A percentile compares a stretch with the other conserved stretches of the same genome.
Evolutionary conservation across 495 filamentous ascomycete species (phyloP).

Genomic region (Opeltia flavorubescens): DNA sequence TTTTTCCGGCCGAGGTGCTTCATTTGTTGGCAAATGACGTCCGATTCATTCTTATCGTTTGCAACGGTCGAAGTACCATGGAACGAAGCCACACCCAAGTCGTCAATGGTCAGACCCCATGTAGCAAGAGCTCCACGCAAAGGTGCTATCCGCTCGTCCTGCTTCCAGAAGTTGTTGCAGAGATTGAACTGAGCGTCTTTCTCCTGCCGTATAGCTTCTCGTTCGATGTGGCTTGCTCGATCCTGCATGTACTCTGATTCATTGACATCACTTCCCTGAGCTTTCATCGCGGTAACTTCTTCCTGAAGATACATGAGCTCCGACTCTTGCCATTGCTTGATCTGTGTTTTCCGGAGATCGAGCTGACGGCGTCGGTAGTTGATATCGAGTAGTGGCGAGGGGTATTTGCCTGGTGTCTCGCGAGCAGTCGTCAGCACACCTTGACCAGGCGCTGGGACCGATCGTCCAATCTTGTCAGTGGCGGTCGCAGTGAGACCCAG

Average conservation of each 20-base stretch:
- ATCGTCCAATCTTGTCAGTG: constrained; percentile 97
- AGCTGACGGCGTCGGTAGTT: constrained; percentile 93
- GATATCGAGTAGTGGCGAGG: constrained; percentile 88
- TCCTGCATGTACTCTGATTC: constrained; percentile 78
- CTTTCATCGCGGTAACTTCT: constrained; percentile 82
- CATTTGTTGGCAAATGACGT: constrained; percentile 93
- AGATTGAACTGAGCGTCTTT: constrained; percentile 81
- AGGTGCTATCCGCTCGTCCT: constrained; percentile 83
- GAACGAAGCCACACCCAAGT: constrained; percentile 90
- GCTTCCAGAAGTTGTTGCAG: constrained; percentile 98
- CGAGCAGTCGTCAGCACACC: constrained; percentile 96
- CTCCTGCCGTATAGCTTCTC: constrained; percentile 78
- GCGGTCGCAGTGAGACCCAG: constrained; percentile 92
- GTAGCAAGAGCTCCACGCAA: constrained; percentile 89
- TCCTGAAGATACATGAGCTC: constrained; percentile 87
- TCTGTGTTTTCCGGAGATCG: constrained; percentile 77
- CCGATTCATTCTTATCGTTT: constrained; percentile 99
- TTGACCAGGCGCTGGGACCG: constrained; percentile 89
- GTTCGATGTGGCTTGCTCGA: constrained; percentile 72
- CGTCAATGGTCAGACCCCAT: constrained; percentile 96
- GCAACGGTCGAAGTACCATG: constrained; percentile 97
- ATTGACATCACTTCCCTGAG: constrained; percentile 52
- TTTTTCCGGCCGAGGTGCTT: constrained; percentile 87
- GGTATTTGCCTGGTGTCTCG: constrained; percentile 79
- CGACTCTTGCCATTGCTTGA: constrained; percentile 89